Evolutionary conservation across 495 filamentous ascomycete genomes (phyloP), one percentile per base, ranked within the genome.

Genomic region (Penicillium paradoxum): DNA sequence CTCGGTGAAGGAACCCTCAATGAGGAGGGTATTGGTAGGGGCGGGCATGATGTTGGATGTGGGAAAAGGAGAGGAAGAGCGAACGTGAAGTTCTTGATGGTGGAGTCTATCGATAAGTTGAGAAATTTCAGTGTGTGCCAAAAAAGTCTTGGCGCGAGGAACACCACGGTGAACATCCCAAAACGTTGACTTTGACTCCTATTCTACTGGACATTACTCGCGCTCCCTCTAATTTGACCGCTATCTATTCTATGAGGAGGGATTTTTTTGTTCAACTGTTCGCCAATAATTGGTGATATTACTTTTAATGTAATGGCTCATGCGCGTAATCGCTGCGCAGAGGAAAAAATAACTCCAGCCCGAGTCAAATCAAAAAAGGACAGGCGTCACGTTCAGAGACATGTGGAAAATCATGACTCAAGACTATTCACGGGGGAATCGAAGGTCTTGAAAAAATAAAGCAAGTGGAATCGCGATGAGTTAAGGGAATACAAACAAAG

Each of bases 1-100:
- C 76, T 97, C 91, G 62, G 86, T 82, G 70, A 96, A 95, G 55
- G 75, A 79, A 65, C 91, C 91, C 74, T 97, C 91, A 68, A 97
- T 91, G 69, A 97, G 88, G 70, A 92, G 79, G 64, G 78, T 81
- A 56, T 70, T 79, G 45, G 75, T 67, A 55, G 77, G 76, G 53
- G 72, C 77, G 59, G 78, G 77, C 78, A 81, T 81, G 44, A 53
- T 65, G 64, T 22, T 57, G 54, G 24, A 47, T 52, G 57, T 48
- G 55, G 46, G 59, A 60, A 55, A 66, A 59, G 60, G 54, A 51
- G 52, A 58, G 42, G 53, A 60, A 55, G 46, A 46, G 55, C 55
- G 58, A 61, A 45, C 44, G 48, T 43, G 54, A 60, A 49, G 62
- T 65, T 64, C 61, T 62, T 71, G 69, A 68, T 66, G 71, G 71